Evolutionary conservation across 164 flowering plant genomes (phyloP), one percentile per base, ranked within the genome.

Genomic region (Santalum album): DNA sequence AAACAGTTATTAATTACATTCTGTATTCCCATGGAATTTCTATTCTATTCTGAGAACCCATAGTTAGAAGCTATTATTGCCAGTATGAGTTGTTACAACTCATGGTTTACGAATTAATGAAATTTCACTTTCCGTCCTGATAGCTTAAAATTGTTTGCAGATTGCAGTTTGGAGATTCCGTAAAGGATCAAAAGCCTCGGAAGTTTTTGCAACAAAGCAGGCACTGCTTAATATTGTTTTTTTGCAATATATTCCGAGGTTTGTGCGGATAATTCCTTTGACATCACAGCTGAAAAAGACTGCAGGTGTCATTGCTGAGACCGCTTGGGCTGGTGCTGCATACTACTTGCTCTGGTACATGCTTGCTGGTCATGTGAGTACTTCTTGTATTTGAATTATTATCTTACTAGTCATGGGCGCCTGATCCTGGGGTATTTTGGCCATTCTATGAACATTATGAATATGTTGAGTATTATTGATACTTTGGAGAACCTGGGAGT

Each of bases 291-390:
- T 49, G 7, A 49, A 49, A 49, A 49, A 49, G 51, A 22, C 16
- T 49, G 32, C 51, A 3, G 51, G 51, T 22, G 51, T 49, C 12
- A 22, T 49, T 49, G 51, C 51, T 14, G 51, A 49, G 17, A 49
- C 51, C 17, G 51, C 51, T 23, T 49, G 51, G 51, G 32, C 32
- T 14, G 51, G 51, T 7, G 51, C 51, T 3, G 51, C 27, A 11
- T 49, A 49, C 51, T 49, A 49, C 19, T 49, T 49, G 51, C 32
- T 49, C 27, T 49, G 51, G 51, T 49, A 23, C 32, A 49, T 49
- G 27, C 51, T 49, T 25, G 51, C 51, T 17, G 14, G 51, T 23
- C 51, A 49, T 49, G 51, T 49, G 19, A 22, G 51, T 49, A 42
- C 42, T 1, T 38, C 17, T 38, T 4, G 42, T 29, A 3, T 29